These are phyloP conservation scores for Puccinia triticina DNA, from an alignment of 1,284 basidiomycete species.

Conservation along the genomic window DNA sequence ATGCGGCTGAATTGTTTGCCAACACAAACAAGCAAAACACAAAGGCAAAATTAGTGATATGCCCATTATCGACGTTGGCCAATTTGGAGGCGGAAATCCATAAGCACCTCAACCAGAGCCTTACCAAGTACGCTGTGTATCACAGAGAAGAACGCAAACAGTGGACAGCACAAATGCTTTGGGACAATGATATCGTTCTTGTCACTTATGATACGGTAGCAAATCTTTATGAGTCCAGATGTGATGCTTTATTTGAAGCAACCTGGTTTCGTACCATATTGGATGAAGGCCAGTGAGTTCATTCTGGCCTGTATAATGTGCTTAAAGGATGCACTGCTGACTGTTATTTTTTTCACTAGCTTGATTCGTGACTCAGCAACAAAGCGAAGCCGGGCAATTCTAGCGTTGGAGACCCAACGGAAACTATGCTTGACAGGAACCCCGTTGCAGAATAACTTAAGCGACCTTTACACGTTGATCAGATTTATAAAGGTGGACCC, in stretches of 20 bases:
- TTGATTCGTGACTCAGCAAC: background rate
- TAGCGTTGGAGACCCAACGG: background rate
- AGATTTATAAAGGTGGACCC: background rate
- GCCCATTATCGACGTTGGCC: conserved; percentile 3
- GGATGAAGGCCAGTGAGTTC: conserved; percentile 8
- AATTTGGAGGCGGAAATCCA: conserved; percentile 11
- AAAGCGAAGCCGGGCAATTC: conserved; percentile 9
- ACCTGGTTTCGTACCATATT: conserved; percentile 15
- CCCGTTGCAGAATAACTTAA: background rate
- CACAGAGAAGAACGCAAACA: conserved; percentile 9
- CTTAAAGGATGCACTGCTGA: background rate
- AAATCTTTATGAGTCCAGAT: background rate
- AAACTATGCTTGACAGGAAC: conserved; percentile 6
- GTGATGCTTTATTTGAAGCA: conserved; percentile 1
- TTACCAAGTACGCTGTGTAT: background rate
- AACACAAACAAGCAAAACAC: background rate
- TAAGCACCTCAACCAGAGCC: background rate
- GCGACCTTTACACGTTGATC: background rate
- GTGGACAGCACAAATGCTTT: background rate
- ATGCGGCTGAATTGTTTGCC: background rate
- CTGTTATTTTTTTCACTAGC: background rate
- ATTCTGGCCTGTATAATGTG: background rate
- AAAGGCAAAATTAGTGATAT: conserved; percentile 7
- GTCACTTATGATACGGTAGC: conserved; percentile 5
- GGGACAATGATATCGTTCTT: background rate